Evolutionary conservation across 805 yeast species (phyloP), one percentile per base, ranked within the genome.

Genomic region (Maudiozyma barnettii): DNA sequence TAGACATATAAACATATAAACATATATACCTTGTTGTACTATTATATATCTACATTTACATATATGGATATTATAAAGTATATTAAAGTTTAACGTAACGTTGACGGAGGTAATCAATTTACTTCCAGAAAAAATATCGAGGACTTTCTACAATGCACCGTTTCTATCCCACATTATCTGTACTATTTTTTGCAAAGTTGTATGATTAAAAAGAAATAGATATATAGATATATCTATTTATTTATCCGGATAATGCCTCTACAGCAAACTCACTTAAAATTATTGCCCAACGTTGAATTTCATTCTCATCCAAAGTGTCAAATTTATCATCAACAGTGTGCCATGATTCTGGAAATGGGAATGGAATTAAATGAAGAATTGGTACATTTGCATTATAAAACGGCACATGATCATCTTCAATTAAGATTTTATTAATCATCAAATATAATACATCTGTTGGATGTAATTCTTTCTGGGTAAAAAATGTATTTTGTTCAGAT

Each of bases 351-450:
- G 84, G 84, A 56, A 78, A 78, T 8, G 64, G 66, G 5, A 57
- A 49, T 1, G 84, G 81, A n/a, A 78, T 76, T 40, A 78, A 53
- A 54, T 78, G 83, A 45, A 78, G 50, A 1, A 75, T 63, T 0
- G 75, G 74, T 0, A 76, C 73, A 0, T 78, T 78, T 4, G 65
- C 59, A 13, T 59, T 56, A 36, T 69, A 55, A 55, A 74, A 78
- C 1, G 82, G 83, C 2, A 73, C 51, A 53, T 78, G 84, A 50
- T 78, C 84, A 56, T 78, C 84, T n/a, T 44, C 63, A 45, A 55
- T 58, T 9, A 54, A 33, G 1, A 51, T 37, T 12, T 44, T 45
- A 13, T 49, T 41, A 14, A 45, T 26, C 23, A 45, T 45, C 18
- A 51, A 16, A 35, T 49, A 55, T 7, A 44, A 43, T 16, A 44